Conservation (phyloP, 768 basidiomycete genomes). For the Amanita rimosa region DNA sequence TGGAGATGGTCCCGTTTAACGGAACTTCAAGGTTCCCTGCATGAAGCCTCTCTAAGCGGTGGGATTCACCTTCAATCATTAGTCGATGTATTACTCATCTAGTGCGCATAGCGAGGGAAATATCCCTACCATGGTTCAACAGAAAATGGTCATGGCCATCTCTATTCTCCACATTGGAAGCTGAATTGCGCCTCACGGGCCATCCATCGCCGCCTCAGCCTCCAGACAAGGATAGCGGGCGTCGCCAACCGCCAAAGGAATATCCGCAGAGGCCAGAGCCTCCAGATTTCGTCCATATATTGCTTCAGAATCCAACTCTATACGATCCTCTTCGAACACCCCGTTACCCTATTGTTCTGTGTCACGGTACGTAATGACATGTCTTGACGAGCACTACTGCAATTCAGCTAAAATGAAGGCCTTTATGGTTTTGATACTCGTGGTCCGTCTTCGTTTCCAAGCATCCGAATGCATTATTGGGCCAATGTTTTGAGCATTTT, state of each 20-base stretch:
- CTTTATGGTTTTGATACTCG: constrained; percentile 92
- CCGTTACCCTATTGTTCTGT: constrained; percentile 87
- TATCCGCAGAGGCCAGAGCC: constrained; percentile 14
- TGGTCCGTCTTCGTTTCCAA: constrained; percentile 74
- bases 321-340: constrained; percentile 72
- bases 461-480: constrained; percentile 90
- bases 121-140: constrained; percentile 13
- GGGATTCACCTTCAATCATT: background rate
- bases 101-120: constrained; percentile 4
- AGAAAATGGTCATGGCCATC: constrained; percentile 17
- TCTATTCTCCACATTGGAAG: constrained; percentile 3
- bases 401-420: constrained; percentile 31
- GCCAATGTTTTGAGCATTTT: constrained; percentile 75
- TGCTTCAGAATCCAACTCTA: constrained; percentile 69
- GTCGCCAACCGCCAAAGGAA: constrained; percentile 8
- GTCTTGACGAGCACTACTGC: background rate
- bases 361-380: constrained; percentile 59
- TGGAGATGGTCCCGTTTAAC: constrained; percentile 15
- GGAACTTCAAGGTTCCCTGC: background rate
- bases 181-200: constrained; percentile 1
- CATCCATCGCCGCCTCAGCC: background rate
- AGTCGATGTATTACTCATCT: background rate
- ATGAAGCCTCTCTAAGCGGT: constrained; percentile 2
- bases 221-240: background rate
- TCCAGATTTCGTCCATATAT: constrained; percentile 48